Percentiles rank a stretch among this genome's conserved stretches.
Conservation (phyloP, 352 stramenopile genomes). For the Phytopythium oedochilum region DNA sequence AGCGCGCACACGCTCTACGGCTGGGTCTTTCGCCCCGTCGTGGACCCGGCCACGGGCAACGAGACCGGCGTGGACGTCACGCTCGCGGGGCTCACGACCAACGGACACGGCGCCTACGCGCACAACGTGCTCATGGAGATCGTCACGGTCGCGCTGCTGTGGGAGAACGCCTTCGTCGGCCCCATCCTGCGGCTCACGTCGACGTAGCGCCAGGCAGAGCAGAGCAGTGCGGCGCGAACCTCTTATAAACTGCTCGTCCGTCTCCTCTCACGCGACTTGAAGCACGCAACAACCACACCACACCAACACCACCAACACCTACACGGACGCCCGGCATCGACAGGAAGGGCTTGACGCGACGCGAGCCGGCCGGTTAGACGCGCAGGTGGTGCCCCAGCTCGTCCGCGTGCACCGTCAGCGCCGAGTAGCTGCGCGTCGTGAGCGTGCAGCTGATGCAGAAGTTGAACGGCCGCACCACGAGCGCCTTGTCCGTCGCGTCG, state of each 20-base stretch:
- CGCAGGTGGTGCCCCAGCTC: slow-evolving; percentile 14
- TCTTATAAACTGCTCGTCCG: too few species aligned
- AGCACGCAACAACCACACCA: too few species aligned
- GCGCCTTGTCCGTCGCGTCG: slow-evolving; percentile 16
- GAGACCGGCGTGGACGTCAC: slow-evolving; percentile 16
- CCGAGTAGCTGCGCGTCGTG: slow-evolving; percentile 22
- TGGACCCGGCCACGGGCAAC: background rate
- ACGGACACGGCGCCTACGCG: slow-evolving; percentile 19
- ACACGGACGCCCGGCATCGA: too few species aligned
- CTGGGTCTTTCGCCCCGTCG: slow-evolving; percentile 12
- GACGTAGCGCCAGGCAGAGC: too few species aligned
- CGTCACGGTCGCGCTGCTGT: slow-evolving; percentile 24
- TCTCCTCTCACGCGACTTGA: too few species aligned
- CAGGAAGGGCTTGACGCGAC: too few species aligned
- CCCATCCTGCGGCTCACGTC: slow-evolving; percentile 11
- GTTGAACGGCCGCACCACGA: slow-evolving; percentile 27
- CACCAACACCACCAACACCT: too few species aligned
- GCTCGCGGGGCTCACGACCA: slow-evolving; percentile 22
- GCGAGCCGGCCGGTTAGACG: too few species aligned
- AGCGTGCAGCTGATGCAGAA: slow-evolving; percentile 38
- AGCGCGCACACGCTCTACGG: slow-evolving; percentile 24
- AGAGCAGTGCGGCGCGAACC: too few species aligned
- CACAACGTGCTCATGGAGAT: slow-evolving; percentile 33
- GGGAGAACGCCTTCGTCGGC: slow-evolving; percentile 19
- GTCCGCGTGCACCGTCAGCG: slow-evolving; percentile 23